Percentiles rank a stretch among this genome's conserved stretches.
These are phyloP conservation scores for Sordaria brevicollis DNA, from an alignment of 495 filamentous ascomycete genomes.

Conservation along the genomic window DNA sequence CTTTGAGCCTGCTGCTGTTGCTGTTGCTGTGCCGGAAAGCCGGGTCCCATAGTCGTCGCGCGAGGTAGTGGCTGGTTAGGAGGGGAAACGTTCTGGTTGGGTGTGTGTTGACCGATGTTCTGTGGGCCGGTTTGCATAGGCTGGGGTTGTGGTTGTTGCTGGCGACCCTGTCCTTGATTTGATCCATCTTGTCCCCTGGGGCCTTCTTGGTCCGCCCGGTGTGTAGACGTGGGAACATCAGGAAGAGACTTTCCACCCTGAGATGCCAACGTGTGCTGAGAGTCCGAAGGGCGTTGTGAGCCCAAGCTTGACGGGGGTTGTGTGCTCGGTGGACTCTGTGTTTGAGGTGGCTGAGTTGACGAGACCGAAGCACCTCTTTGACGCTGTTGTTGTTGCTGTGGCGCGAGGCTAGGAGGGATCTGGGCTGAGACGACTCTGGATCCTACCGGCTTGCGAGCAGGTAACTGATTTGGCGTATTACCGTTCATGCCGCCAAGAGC, in stretches of 20 bases:
- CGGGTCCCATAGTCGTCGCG: background rate
- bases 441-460: conserved; percentile 3
- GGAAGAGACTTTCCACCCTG: background rate
- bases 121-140: background rate
- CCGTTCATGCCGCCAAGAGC: background rate
- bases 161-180: background rate
- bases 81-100: background rate
- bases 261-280: background rate
- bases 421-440: background rate
- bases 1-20: background rate
- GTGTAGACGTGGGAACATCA: background rate
- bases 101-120: background rate
- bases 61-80: background rate
- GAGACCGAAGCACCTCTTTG: background rate
- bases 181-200: background rate
- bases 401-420: background rate
- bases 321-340: background rate
- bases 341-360: background rate
- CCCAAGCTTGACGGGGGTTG: background rate
- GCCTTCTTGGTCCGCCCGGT: background rate
- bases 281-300: background rate
- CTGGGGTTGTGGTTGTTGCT: background rate
- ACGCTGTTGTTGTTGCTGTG: background rate
- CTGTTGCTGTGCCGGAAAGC: background rate
- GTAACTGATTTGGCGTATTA: background rate